Base-by-base conservation (phyloP, 768 basidiomycete species). In the Amanita phalloides region DNA sequence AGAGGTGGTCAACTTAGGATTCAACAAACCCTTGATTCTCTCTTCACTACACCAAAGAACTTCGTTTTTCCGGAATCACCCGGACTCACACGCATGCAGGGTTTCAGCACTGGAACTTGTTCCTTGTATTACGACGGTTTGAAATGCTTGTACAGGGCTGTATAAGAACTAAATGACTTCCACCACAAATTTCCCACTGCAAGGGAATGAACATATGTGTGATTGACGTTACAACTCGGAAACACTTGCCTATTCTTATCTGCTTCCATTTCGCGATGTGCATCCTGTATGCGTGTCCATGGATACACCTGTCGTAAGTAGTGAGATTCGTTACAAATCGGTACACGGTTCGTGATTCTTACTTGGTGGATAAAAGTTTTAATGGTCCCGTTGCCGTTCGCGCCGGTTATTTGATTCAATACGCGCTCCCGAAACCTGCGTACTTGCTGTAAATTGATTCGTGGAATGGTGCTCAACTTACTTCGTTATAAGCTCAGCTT, bases 221-320 rank as follows among this genome's bases (percentile, higher is more conserved):
- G 36, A 53, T 13, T 28, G 46, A 26, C 23, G 3, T 33, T 49
- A 48, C 49, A n/a, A 39, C 33, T 30, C 37, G 50, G 23, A 48
- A 53, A 45, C 39, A 21, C 48, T 53, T 39, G 71, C 75, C 68
- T 72, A 55, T 72, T 77, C 36, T 65, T 66, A 60, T 91, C 85
- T 53, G 70, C 79, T 62, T 86, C 81, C 85, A 97, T 92, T 66
- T 89, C 89, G 54, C 74, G 72, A 56, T 91, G 90, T 2, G 91
- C 92, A 28, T 77, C 77, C 58, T 80, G 79, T 47, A 95, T 88
- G 47, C 88, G 73, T 10, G 75, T 74, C 89, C 87, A 91, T 1
- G 79, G 73, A 67, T 84, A 94, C 14, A 89, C 81, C 87, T 90
- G 54, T 32, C 46, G 44, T 32, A 45, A 47, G 28, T 48, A 37